Conservation (phyloP, 2,329 filamentous ascomycete species). For the Trichoderma cornu-damae region DNA sequence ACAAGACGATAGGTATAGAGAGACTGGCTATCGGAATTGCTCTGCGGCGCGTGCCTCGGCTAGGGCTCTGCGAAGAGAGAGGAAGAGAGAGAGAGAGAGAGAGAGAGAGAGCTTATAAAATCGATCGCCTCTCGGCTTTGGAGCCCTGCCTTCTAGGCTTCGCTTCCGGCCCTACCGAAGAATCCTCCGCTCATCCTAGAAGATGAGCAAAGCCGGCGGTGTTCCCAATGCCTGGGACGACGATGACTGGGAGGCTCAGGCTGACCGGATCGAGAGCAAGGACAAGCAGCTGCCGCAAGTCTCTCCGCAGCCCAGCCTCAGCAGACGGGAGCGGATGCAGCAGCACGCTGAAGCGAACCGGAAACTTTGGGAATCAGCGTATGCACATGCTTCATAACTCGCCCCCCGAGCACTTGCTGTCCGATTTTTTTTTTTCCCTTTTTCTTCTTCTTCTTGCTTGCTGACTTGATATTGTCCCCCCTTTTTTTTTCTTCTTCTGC, state of each 20-base stretch:
- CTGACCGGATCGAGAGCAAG: slow-evolving; percentile 51
- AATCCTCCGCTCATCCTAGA: background rate
- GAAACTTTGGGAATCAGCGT: slow-evolving; percentile 87
- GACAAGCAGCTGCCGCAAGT: slow-evolving; percentile 32
- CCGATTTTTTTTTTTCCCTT: too few relatives aligned
- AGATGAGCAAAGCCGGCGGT: slow-evolving; percentile 39
- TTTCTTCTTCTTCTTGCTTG: too few relatives aligned
- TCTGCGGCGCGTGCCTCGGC: background rate
- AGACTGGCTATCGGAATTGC: background rate
- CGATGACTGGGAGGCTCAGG: slow-evolving; percentile 80
- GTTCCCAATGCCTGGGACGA: slow-evolving; percentile 82
- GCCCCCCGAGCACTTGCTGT: background rate
- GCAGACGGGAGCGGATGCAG: slow-evolving; percentile 71
- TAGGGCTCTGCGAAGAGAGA: background rate
- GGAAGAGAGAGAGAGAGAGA: background rate
- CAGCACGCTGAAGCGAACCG: slow-evolving; percentile 79
- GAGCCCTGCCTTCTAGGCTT: background rate
- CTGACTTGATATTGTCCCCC: background rate
- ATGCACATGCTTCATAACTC: slow-evolving; percentile 31
- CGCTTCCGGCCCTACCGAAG: slow-evolving; percentile 25
- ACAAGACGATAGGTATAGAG: background rate
- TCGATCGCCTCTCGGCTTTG: background rate
- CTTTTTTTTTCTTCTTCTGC: background rate
- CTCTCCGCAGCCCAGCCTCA: slow-evolving; percentile 43
- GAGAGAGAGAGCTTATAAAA: background rate